Evolutionary conservation across 495 filamentous ascomycete species (phyloP), one percentile per base, ranked within the genome.

Genomic region (Xylaria scruposa): DNA sequence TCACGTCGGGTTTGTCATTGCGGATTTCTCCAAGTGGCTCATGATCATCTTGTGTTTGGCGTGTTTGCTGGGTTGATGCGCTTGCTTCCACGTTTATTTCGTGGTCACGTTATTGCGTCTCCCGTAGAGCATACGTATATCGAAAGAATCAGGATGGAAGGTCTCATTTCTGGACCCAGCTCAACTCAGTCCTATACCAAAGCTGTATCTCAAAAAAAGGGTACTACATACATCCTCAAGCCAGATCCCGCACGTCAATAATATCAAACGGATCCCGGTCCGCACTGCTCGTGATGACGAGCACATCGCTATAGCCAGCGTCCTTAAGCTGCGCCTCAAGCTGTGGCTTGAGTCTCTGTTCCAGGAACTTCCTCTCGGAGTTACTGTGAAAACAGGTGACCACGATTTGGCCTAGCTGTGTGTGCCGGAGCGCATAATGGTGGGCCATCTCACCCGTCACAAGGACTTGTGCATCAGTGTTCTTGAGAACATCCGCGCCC

Each of bases 361-460:
- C 84, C 73, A 98, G 81, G 76, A 93, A 98, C 2, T 89, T 91
- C 17, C 95, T 80, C 83, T 98, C 96, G 0, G 91, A 94, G 81
- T 98, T 98, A 71, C 91, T 93, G 79, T 99, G 96, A 72, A 97
- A 95, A 38, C 96, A 86, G 9, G 91, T 90, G 68, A 99, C 87
- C 0, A 97, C 93, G 68, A 87, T 90, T 70, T 91, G 90, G n/a
- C 96, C 96, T n/a, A 88, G 86, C 85, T 98, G 95, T 38, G 91
- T 93, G 29, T 93, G 91, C 40, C 92, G 89, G 51, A 99, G 86
- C 13, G 95, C 92, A 70, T 96, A 91, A 77, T 99, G 96, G 79
- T 99, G 96, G 65, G 88, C 91, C 87, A 98, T 88, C 79, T 99
- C 96, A 9, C 96, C 96, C 0, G 95, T 98, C 70, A 98, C 92